Base-by-base conservation (phyloP, 1,284 basidiomycete species). In the Ustilago curta region DNA sequence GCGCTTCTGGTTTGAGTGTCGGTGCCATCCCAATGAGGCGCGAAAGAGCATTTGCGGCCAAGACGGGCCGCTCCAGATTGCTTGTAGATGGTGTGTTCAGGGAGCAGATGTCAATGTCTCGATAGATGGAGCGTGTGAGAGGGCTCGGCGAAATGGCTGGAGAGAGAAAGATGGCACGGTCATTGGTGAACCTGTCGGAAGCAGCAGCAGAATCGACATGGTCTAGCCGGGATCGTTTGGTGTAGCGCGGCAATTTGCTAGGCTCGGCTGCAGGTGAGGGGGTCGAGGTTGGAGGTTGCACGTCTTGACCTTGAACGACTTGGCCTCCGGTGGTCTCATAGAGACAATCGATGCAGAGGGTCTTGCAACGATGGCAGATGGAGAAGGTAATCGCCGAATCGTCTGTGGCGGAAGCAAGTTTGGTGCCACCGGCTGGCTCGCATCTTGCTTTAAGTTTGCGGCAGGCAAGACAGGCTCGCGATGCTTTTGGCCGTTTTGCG, bases 331-430 rank as follows among this genome's bases (percentile, higher is more conserved):
- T 48, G 9, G 51, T 60, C 53, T 75, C 67, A 42, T 75, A 75
- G 25, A 70, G 52, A 48, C 71, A 75, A 32, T 75, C 71, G 59
- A 75, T 70, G 54, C 71, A 70, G 39, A 75, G 63, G 1, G 71
- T 75, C 50, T 75, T 75, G 67, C 71, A 75, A 35, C 71, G 71
- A 54, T 75, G 71, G 23, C 71, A 75, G 67, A 70, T 67, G 50
- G 48, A 16, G 29, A 63, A 66, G 23, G 48, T 11, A 2, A n/a
- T 39, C 45, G 43, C 51, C 49, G 2, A 62, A 56, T 16, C 59
- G 31, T 74, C 65, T 3, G 70, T 59, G 21, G 50, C 18, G 18
- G 48, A 8, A 16, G 23, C 18, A 21, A 48, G 8, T 49, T 48
- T 70, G 16, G 54, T n/a, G 2, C 51, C 59, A 37, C 55, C 54